Base-by-base conservation (phyloP, 1,139 yeast genomes). In the Geotrichum fermentans region DNA sequence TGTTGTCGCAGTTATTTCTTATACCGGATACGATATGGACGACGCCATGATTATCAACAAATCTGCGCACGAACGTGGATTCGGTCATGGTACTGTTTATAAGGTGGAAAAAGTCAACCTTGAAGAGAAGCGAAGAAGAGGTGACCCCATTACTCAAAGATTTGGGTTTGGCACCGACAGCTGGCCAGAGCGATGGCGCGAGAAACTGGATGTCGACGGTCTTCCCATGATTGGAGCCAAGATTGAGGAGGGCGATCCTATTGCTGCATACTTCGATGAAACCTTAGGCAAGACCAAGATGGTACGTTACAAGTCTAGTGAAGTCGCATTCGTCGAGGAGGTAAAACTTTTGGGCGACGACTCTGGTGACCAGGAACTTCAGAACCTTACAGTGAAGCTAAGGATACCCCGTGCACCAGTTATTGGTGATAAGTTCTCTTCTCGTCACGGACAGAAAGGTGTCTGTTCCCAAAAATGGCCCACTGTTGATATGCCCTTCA, bases 391-490 rank as follows among this genome's bases (percentile, higher is more conserved):
- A 34, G 84, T 94, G 67, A 94, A 94, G 70, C 85, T 86, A 67
- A 80, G 98, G 68, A 74, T 92, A 48, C 83, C 96, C 55, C 83
- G 99, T 73, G 79, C 87, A 41, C 97, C 98, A 28, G 77, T 86
- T 60, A 92, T 94, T 67, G 99, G 99, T 68, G 99, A 92, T 72
- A 92, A 92, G 71, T 92, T 94, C 66, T 90, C 97, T 7, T 90
- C 97, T 21, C 82, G 98, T 71, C 98, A 92, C 73, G 98, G 98
- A 55, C 99, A 92, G 71, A 92, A 92, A 72, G 99, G 99, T 79
- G 98, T 92, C 54, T 92, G 97, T 72, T 90, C 97, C 13, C 85
- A 96, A 68, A 92, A 90, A 69, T 92, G 97, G 96, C 98, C 97
- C 22, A 83, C 88, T 47, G 75, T 86, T 56, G 98, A 92, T 66